Percentiles rank a stretch among this genome's conserved stretches.
phyloP scores from a whole-genome alignment of 176 grass and related monocot genomes.

The Oryza coarctata region DNA sequence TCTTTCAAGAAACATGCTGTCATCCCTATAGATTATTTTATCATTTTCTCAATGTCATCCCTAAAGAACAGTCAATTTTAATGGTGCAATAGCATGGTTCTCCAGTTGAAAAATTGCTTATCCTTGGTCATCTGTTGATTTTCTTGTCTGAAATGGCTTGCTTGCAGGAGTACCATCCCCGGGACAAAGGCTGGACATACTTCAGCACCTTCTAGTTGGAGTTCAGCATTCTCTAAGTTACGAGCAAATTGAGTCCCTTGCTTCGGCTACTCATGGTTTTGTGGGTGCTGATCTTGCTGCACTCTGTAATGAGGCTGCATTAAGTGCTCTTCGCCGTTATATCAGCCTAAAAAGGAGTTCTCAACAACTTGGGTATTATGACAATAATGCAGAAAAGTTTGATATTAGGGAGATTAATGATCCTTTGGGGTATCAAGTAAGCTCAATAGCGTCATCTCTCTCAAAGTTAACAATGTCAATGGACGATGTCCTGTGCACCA shows the following conservation, averaged over 20 bases:
- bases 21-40: neutral
- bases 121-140: neutral
- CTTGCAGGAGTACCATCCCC: constrained; percentile 85
- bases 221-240: constrained; percentile 57
- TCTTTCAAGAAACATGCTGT: neutral
- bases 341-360: constrained; percentile 51
- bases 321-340: constrained; percentile 62
- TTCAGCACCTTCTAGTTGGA: constrained; percentile 51
- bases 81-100: neutral
- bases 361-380: constrained; percentile 11
- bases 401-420: constrained; percentile 24
- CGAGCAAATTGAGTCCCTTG: constrained; percentile 52
- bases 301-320: constrained; percentile 80
- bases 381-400: constrained; percentile 1
- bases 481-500: constrained; percentile 24
- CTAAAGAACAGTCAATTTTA: neutral
- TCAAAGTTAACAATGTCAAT: constrained; percentile 57
- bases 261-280: constrained; percentile 77
- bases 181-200: constrained; percentile 81
- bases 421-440: constrained; percentile 35
- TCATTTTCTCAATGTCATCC: neutral
- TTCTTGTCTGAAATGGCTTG: constrained; percentile 24
- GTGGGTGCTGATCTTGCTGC: constrained; percentile 96
- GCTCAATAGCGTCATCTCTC: constrained; percentile 54
- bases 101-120: constrained; percentile 21